Evolutionary conservation across 2,329 filamentous ascomycete species (phyloP).

Genomic region (Coniella vitis): DNA sequence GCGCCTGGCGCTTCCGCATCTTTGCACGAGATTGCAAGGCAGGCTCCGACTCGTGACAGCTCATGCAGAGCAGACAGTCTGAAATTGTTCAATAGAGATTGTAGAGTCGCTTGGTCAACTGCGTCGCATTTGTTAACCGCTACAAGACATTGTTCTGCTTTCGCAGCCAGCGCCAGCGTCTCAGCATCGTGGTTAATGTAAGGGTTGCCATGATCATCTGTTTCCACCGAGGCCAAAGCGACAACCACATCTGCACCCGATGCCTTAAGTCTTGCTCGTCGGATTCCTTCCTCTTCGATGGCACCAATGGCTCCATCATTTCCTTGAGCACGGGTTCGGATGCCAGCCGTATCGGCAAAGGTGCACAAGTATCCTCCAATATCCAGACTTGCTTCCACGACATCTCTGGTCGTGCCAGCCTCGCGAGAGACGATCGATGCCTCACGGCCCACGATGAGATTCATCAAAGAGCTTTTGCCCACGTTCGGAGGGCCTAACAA

Average conservation of each 20-base stretch:
- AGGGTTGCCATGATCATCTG: conserved; percentile 23
- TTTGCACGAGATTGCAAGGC: conserved; percentile 67
- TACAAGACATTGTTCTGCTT: conserved; percentile 43
- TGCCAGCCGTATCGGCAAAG: conserved; percentile 91
- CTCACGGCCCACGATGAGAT: conserved; percentile 81
- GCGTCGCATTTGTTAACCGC: conserved; percentile 59
- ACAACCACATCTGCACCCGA: conserved; percentile 79
- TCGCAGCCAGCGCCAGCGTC: conserved; percentile 46
- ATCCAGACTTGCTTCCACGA: conserved; percentile 87
- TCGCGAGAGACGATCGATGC: conserved; percentile 92
- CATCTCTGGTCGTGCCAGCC: conserved; percentile 87
- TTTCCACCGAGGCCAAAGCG: conserved; percentile 69
- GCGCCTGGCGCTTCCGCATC: conserved; percentile 36
- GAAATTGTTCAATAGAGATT: conserved; percentile 35
- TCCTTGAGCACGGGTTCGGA: conserved; percentile 46
- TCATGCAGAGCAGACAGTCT: conserved; percentile 33
- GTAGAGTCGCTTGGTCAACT: conserved; percentile 29
- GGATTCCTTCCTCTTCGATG: conserved; percentile 86
- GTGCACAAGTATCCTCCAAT: conserved; percentile 84
- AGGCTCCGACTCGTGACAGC: conserved; percentile 23
- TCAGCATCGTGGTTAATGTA: conserved; percentile 48
- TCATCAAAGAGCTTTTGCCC: conserved; percentile 91
- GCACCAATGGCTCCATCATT: conserved; percentile 47
- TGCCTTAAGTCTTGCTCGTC: conserved; percentile 74
- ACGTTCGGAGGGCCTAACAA: conserved; percentile 88